These are phyloP conservation scores for Coemansia umbellata DNA, from an alignment of 192 early-diverging fungal species.

Conservation along the genomic window DNA sequence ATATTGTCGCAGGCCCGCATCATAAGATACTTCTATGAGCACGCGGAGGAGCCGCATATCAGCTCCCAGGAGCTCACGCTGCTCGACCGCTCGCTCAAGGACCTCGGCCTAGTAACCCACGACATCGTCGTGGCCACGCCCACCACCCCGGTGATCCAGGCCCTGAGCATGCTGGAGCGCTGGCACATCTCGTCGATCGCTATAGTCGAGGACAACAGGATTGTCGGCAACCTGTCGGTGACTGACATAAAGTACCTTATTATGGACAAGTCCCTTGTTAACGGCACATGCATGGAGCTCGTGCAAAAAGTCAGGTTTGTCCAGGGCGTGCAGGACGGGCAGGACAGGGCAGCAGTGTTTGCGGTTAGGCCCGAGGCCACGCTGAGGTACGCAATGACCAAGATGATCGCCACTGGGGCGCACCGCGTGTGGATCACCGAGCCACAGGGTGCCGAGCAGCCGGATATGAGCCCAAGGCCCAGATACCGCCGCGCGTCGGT, in stretches of 20 bases:
- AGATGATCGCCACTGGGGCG: conserved; percentile 74
- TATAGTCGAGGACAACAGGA: conserved; percentile 28
- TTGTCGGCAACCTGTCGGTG: conserved; percentile 35
- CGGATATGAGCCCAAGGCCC: neutral
- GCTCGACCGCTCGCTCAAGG: conserved; percentile 39
- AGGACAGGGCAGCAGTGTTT: conserved; percentile 66
- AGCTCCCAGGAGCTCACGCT: conserved; percentile 8
- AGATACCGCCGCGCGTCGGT: conserved; percentile 27
- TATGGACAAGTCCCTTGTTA: conserved; percentile 43
- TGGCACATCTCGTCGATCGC: conserved; percentile 45
- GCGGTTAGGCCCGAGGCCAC: conserved; percentile 69
- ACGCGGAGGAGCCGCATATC: conserved; percentile 23
- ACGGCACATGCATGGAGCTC: conserved; percentile 61
- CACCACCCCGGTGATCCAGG: conserved; percentile 59
- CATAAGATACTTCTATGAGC: conserved; percentile 63
- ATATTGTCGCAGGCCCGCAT: conserved; percentile 76
- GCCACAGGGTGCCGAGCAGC: conserved; percentile 1
- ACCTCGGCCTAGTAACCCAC: conserved; percentile 56
- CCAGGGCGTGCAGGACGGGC: conserved; percentile 65
- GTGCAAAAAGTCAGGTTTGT: conserved; percentile 55
- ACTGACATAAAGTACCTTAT: conserved; percentile 50
- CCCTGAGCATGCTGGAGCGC: conserved; percentile 57
- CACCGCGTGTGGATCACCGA: conserved; percentile 75
- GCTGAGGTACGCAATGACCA: conserved; percentile 67
- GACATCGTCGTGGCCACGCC: conserved; percentile 55